A percentile compares a stretch with the other conserved stretches of the same genome.
These are phyloP conservation scores for Talaromyces sp. DNA, from an alignment of 2,329 filamentous ascomycete species.

Conservation along the genomic window DNA sequence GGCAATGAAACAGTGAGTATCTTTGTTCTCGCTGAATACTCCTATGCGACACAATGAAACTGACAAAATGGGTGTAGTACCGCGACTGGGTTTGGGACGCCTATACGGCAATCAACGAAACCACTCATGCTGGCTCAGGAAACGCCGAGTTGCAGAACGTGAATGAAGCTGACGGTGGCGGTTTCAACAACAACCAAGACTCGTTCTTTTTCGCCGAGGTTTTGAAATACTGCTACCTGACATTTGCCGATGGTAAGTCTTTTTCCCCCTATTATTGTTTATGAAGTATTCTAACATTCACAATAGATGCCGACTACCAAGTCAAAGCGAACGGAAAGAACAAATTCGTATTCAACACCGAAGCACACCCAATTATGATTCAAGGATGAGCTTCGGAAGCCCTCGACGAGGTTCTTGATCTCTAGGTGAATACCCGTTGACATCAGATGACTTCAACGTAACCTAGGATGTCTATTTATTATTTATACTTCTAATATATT, in stretches of 20 bases:
- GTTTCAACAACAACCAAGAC: conserved; percentile 66
- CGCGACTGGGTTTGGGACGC: conserved; percentile 80
- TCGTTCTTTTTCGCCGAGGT: conserved; percentile 86
- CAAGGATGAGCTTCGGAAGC: not conserved
- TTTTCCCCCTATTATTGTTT: not conserved
- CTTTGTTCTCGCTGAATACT: not conserved
- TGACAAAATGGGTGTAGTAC: conserved; percentile 42
- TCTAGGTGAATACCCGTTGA: not conserved
- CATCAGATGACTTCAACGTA: not conserved
- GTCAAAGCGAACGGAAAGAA: conserved; percentile 44
- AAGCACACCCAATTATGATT: conserved; percentile 56
- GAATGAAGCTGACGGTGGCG: conserved; percentile 55
- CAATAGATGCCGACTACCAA: conserved; percentile 53
- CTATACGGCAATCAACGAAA: conserved; percentile 62
- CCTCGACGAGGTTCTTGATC: not conserved
- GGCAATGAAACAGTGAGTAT: conserved; percentile 51
- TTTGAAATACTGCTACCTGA: conserved; percentile 75
- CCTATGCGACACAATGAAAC: not conserved
- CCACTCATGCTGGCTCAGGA: conserved; percentile 58
- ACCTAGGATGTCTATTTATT: too few species aligned
- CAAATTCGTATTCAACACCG: conserved; percentile 58
- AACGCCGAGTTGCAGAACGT: conserved; percentile 63
- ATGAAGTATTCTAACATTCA: not conserved
- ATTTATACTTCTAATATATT: too few species aligned
- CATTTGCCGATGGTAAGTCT: conserved; percentile 45